Evolutionary conservation across 495 filamentous ascomycete species (phyloP).

Genomic region (Amniculicola lignicola): DNA sequence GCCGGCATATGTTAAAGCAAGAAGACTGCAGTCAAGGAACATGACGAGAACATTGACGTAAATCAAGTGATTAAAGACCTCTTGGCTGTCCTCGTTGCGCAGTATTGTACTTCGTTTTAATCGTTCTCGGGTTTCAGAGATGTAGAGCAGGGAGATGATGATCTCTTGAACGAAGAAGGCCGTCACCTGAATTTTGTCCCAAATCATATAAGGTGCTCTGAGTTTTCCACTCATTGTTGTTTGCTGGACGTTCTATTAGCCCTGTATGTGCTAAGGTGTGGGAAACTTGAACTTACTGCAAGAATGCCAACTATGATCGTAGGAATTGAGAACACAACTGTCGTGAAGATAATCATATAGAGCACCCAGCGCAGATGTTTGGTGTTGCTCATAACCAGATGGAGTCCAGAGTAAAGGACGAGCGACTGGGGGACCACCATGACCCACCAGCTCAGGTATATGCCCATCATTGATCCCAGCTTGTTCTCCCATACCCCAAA

Average conservation of each 20-base stretch:
- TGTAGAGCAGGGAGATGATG: conserved; percentile 18
- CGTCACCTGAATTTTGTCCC: conserved; percentile 23
- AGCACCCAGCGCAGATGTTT: conserved; percentile 12
- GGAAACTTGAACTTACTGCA: conserved; percentile 16
- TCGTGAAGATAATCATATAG: conserved; percentile 28
- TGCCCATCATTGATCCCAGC: conserved; percentile 34
- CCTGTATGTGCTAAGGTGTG: conserved; percentile 9
- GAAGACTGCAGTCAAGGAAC: conserved; percentile 22
- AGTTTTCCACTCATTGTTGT: conserved; percentile 5
- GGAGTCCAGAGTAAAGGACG: conserved; percentile 32
- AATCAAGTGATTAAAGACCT: conserved; percentile 38
- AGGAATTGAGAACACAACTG: conserved; percentile 14
- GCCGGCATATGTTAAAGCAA: conserved; percentile 19
- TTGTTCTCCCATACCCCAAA: conserved; percentile 10
- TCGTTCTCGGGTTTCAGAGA: conserved; percentile 6
- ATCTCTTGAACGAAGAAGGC: conserved; percentile 25
- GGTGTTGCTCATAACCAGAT: conserved; percentile 18
- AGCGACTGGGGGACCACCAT: conserved; percentile 33
- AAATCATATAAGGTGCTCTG: conserved; percentile 9
- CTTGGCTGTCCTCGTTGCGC: conserved; percentile 26
- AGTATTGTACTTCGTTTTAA: conserved; percentile 34
- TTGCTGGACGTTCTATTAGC: conserved; percentile 4
- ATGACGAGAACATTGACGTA: conserved; percentile 30
- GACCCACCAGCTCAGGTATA: conserved; percentile 36
- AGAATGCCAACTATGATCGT: conserved; percentile 16